These are phyloP conservation scores for Teratosphaeria pseudoeucalypti DNA, from an alignment of 2,329 filamentous ascomycete species.

Conservation along the genomic window DNA sequence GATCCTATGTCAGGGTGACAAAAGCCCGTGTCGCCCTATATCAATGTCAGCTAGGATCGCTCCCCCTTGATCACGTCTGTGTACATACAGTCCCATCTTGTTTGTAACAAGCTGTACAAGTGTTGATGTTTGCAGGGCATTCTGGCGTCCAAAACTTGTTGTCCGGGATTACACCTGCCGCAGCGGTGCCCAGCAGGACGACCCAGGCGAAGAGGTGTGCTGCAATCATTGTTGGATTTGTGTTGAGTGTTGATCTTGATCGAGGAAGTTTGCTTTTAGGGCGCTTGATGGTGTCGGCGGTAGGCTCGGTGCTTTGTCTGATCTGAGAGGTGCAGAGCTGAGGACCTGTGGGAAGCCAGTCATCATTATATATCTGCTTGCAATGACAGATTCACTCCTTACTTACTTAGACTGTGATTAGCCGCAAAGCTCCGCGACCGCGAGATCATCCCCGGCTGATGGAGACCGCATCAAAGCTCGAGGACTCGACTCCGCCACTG, in stretches of 20 bases:
- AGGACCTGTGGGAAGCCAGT: not conserved
- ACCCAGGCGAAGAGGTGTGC: not conserved
- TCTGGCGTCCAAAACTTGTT: not conserved
- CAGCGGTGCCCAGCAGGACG: not conserved
- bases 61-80: no score
- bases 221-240: not conserved
- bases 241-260: not conserved
- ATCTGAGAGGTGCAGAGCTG: not conserved
- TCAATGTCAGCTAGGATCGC: no score
- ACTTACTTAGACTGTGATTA: not conserved
- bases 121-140: not conserved
- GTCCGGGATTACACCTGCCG: no score
- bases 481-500: no score
- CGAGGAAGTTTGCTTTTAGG: not conserved
- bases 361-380: not conserved
- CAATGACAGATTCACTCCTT: not conserved
- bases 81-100: no score
- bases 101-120: no score
- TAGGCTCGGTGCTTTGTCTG: not conserved
- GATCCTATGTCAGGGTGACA: not conserved
- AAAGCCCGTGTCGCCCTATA: not conserved
- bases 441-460: not conserved
- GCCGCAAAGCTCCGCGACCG: not conserved
- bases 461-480: no score
- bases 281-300: not conserved